Base-by-base conservation (phyloP, 1,284 basidiomycete genomes). In the Porogramme epimiltina region DNA sequence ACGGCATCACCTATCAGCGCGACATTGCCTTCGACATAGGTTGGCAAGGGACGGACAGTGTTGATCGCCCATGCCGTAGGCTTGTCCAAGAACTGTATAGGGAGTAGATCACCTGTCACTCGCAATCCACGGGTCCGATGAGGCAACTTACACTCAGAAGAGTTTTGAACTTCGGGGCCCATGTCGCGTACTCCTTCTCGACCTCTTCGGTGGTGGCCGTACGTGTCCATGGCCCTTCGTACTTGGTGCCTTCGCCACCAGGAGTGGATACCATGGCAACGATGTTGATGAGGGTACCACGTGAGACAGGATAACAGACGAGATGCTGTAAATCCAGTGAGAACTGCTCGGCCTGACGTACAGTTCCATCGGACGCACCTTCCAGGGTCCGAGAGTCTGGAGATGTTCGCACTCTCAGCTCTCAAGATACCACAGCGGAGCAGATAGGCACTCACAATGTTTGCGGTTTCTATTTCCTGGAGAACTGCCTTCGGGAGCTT, bases 1-100 rank as follows among this genome's bases (percentile, higher is more conserved):
- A 73, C 73, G 25, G 73, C 66, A 51, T 75, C 73, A 3, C 73
- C 72, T 9, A 75, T 45, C 3, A 74, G 54, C 1, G 62, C 67
- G 4, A 72, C 72, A 44, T 61, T 25, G 45, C 66, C 49, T 28
- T 47, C 42, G 4, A 59, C 54, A 42, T 58, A 73, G 2, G 64
- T 59, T 15, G 63, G 58, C 18, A 73, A 49, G 6, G 58, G 55
- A 9, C 49, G 53, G 2, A 66, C 56, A 2, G 60, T 52, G 43
- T 73, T 66, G n/a, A 73, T 57, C 4, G 63, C 69, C 72, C 72
- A 75, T 11, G 62, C 52, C 23, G 62, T 62, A 22, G 66, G 65
- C 3, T 59, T 60, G 2, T 68, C 65, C 42, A 70, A 59, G 22
- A 66, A 64, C 67, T 67, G 28, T 24, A 13, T 38, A 9, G 4